These are phyloP conservation scores for Colletotrichum spaethianum DNA, from an alignment of 2,329 filamentous ascomycete species.

Conservation along the genomic window DNA sequence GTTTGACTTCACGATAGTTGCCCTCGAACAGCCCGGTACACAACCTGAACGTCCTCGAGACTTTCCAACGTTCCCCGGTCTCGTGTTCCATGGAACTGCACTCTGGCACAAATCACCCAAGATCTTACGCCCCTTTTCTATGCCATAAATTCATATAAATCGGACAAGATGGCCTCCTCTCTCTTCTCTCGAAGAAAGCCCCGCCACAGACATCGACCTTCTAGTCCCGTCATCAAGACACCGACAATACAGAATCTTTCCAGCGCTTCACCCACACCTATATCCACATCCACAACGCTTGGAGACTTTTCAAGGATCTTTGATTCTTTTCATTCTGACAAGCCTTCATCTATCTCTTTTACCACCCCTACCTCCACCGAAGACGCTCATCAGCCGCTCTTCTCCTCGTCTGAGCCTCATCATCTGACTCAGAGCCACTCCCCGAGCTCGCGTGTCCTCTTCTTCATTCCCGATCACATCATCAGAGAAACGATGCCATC, in stretches of 20 bases:
- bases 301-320: conserved; percentile 35
- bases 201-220: conserved; percentile 18
- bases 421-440: neutral
- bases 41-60: neutral
- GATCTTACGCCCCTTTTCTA: neutral
- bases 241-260: neutral
- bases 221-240: neutral
- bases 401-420: neutral
- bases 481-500: conserved; percentile 12
- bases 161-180: conserved; percentile 19
- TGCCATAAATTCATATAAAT: neutral
- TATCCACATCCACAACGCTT: neutral
- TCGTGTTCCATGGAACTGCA: neutral
- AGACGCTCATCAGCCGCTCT: neutral
- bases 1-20: neutral
- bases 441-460: conserved; percentile 14
- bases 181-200: conserved; percentile 22
- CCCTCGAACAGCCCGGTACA: neutral
- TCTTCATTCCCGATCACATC: conserved; percentile 10
- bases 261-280: neutral
- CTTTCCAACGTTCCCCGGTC: neutral
- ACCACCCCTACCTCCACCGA: neutral
- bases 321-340: conserved; percentile 6
- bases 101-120: neutral
- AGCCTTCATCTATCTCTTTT: neutral